Base-by-base conservation (phyloP, 164 flowering plant genomes). In the Magnolia kwangsiensis region DNA sequence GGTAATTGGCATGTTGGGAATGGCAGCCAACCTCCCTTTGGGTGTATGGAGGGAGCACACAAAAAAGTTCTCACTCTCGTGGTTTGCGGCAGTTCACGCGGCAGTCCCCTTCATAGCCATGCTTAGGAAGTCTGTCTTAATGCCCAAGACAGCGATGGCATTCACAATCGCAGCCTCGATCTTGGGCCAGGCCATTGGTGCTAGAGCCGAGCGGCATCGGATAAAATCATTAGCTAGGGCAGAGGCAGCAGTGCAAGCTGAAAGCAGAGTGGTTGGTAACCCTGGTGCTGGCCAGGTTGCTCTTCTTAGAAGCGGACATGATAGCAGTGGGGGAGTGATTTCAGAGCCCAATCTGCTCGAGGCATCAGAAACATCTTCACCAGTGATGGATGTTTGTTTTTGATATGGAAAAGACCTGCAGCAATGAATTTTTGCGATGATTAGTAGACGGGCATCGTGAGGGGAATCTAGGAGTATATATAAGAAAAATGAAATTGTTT, bases 141-240 rank as follows among this genome's bases (percentile, higher is more conserved):
- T 96, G 99, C 99, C 99, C 5, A 96, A 94, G 81, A 63, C 98
- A 21, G 99, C 99, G 11, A 96, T 96, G 98, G 98, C 97, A 7
- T 88, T 96, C 70, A 96, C 99, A 19, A 90, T 96, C 64, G 99
- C 89, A 73, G 98, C 99, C 4, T 96, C 99, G 1, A 73, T 96
- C 51, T 71, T 96, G 74, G 98, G 99, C 63, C 99, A 96, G 84
- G 95, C 91, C 7, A 91, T 95, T 61, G 99, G 99, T 11, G 91
- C 98, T 0, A 91, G 97, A 74, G 98, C 98, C 1, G 99, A 96
- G 82, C 85, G 99, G 31, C 78, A 85, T 73, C 87, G 98, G 49
- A 78, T 96, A 69, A 88, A 90, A 78, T 78, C 87, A 13, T 76
- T 81, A 27, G 86, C 90, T 45, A n/a, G 4, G 14, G 55, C 76